phyloP scores from a whole-genome alignment of 2,329 filamentous ascomycete genomes.

The Aspergillus sp. region DNA sequence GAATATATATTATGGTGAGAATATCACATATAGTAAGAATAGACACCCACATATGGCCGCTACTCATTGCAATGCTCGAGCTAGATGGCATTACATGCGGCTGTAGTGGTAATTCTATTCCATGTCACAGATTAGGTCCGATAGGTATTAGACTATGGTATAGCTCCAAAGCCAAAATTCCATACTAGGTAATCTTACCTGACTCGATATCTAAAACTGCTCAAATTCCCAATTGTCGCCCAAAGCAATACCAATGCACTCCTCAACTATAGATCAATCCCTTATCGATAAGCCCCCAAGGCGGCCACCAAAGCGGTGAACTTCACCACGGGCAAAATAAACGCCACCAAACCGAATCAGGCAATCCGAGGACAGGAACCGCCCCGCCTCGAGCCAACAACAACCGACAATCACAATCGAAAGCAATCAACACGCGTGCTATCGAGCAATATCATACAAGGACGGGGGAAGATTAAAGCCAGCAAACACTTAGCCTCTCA shows the following conservation, averaged over 20 bases:
- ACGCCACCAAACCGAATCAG: conserved; percentile 3
- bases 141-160: too few species aligned
- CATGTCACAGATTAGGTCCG: too few species aligned
- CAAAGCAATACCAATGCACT: background rate
- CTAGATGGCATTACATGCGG: too few species aligned
- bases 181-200: too few species aligned
- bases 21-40: too few species aligned
- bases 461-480: background rate
- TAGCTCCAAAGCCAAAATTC: too few species aligned
- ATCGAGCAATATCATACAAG: background rate
- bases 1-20: too few species aligned
- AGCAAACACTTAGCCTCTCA: background rate
- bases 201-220: too few species aligned
- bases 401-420: conserved; percentile 1
- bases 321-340: background rate
- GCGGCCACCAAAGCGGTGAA: background rate
- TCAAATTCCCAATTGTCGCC: background rate
- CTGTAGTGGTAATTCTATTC: too few species aligned
- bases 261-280: background rate
- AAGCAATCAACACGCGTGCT: conserved; percentile 11
- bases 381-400: conserved; percentile 12
- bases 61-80: too few species aligned
- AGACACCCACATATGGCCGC: too few species aligned
- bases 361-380: background rate
- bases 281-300: conserved; percentile 1